Conservation (phyloP, 129 eudicot species). For the Daucus carota region DNA sequence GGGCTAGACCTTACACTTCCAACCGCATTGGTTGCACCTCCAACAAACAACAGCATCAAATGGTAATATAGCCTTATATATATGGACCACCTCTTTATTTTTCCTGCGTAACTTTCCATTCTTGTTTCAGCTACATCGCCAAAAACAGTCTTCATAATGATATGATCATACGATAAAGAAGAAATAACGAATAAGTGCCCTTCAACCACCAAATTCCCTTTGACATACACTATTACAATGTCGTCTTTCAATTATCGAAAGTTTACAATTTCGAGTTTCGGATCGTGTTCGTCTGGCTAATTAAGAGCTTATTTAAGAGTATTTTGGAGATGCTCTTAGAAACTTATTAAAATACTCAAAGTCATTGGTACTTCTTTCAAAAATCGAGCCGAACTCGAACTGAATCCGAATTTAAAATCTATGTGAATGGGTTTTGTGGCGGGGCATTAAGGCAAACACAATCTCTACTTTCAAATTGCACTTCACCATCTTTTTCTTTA, state of each 20-base stretch:
- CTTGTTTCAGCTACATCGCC: neutral
- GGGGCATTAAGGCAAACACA: slow-evolving; percentile 29
- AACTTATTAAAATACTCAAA: too few species aligned
- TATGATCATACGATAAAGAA: slow-evolving; percentile 8
- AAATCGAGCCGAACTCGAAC: neutral
- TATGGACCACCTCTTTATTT: slow-evolving; percentile 22
- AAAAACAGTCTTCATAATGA: slow-evolving; percentile 1
- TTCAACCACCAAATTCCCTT: slow-evolving; percentile 15
- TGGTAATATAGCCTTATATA: slow-evolving; percentile 17
- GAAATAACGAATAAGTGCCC: slow-evolving; percentile 23
- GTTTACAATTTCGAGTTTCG: neutral
- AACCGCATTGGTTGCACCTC: slow-evolving; percentile 29
- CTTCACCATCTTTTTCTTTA: neutral
- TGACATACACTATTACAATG: neutral
- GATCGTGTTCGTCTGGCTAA: too few species aligned
- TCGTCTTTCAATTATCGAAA: too few species aligned
- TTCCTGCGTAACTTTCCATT: neutral
- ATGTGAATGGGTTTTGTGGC: slow-evolving; percentile 29
- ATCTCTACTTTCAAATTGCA: slow-evolving; percentile 20
- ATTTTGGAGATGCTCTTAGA: too few species aligned
- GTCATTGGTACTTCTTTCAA: too few species aligned
- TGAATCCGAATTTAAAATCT: neutral
- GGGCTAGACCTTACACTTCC: slow-evolving; percentile 21
- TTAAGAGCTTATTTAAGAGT: too few species aligned
- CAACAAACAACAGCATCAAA: slow-evolving; percentile 25